Percentiles rank a stretch among this genome's conserved stretches.
These are phyloP conservation scores for Aureobasidium subglaciale DNA, from an alignment of 2,329 filamentous ascomycete species.

Conservation along the genomic window DNA sequence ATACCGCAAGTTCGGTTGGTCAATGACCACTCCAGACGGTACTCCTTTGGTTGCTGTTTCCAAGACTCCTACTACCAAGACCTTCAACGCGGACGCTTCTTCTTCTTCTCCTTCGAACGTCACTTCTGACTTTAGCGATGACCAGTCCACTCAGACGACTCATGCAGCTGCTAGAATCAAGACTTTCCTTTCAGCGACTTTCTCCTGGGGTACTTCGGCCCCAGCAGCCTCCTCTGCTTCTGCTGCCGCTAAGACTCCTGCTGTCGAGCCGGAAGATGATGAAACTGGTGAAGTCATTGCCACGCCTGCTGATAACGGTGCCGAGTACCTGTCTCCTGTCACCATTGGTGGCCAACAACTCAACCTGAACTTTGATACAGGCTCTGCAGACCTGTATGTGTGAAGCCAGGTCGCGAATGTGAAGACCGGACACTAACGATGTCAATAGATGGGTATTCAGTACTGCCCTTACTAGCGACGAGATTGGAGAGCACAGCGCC, in stretches of 20 bases:
- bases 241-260: constrained; percentile 1
- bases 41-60: not conserved
- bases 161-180: not conserved
- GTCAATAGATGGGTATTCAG: constrained; percentile 60
- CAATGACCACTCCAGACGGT: constrained; percentile 11
- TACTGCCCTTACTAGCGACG: constrained; percentile 44
- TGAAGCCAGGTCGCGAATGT: not conserved
- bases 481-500: constrained; percentile 47
- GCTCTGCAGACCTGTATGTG: constrained; percentile 62
- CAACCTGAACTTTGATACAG: constrained; percentile 68
- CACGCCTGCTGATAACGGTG: constrained; percentile 57
- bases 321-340: constrained; percentile 64
- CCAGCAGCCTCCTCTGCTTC: not conserved
- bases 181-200: not conserved
- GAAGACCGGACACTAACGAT: not conserved
- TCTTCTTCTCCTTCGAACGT: constrained; percentile 7
- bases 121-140: not conserved
- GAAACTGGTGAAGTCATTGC: constrained; percentile 53
- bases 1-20: constrained; percentile 56
- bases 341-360: constrained; percentile 62
- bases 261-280: constrained; percentile 16
- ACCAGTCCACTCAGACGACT: not conserved
- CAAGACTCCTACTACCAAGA: not conserved
- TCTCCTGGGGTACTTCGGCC: constrained; percentile 7
- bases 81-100: not conserved